Base-by-base conservation (phyloP, 371 early-diverging fungal genomes). In the Nosema muscidifuracis region DNA sequence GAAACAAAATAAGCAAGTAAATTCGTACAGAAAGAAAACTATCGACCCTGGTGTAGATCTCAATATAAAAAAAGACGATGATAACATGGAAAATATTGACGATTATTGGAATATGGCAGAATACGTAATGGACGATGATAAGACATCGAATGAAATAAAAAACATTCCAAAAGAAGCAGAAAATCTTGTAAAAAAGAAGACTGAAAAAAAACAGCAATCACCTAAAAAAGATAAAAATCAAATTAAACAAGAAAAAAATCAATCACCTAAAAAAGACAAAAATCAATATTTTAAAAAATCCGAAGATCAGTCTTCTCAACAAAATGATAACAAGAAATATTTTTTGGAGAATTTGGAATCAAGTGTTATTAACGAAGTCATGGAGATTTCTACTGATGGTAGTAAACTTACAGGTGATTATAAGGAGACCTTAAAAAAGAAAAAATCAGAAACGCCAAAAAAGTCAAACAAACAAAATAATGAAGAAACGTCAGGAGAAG, bases 21-120 rank as follows among this genome's bases (percentile, higher is more conserved):
- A 61, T 9, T 18, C 60, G 0, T 75, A 51, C 20, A 65, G 51
- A n/a, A 67, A 64, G 58, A 75, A 75, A 34, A 67, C 61, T 34
- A 56, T 78, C 1, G 69, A 75, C 33, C 44, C 60, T 9, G 60
- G 53, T 31, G 55, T 67, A 60, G 62, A 42, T 13, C 20, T 74
- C 16, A 62, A 71, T 33, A 58, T 79, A 13, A 67, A 67, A 34
- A 67, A 63, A 22, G 79, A 79, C 34, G 73, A 72, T 7, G 73
- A 79, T 65, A 55, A 71, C 47, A 40, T 79, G 10, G 79, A 79
- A 61, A 75, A 75, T 71, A 73, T 80, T 40, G 77, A 76, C 65
- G 80, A 73, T 20, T 80, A 74, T 30, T 80, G 76, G 76, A 56
- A 55, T 1, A 69, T 62, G 13, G 79, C 76, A 18, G 66, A 62